Evolutionary conservation across 2,329 filamentous ascomycete species (phyloP), one percentile per base, ranked within the genome.

Genomic region (Diaporthe helianthi): DNA sequence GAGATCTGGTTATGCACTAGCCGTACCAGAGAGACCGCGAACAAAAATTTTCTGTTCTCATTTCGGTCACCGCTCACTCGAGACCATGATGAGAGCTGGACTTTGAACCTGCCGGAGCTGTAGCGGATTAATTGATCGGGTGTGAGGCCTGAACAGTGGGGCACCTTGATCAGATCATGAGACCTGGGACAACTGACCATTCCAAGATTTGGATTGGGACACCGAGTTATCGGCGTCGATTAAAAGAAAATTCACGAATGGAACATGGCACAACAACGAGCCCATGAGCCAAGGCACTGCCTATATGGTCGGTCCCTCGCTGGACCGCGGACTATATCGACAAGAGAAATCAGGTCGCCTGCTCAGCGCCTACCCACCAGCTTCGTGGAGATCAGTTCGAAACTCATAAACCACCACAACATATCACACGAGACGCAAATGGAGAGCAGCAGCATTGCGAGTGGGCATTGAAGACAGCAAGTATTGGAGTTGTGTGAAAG

Each of bases 1-100:
- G 36, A 24, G 29, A 58, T 29, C 31, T 65, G 36, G 47, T 24
- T 24, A 52, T 67, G 54, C 63, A 61, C 49, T 67, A 41, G 47
- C 44, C 67, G 67, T 36, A 22, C 44, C 53, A 47, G 49, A 19
- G 41, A 31, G 33, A 54, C 38, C 12, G 19, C 22, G 17, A 31
- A 41, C 47, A 61, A 51, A 49, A 46, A 26, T 67, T 51, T 33
- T 31, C 17, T 9, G 31, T 9, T 54, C 19, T 24, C 31, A 12
- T 12, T 46, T 55, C 26, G 31, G 41, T 66, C 64, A 55, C 64
- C 64, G 51, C 64, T 33, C 26, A 31, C n/a, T 33, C 49, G 49
- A 52, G n/a, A 55, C 19, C 47, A 41, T 13, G 26, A 26, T 36
- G 41, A 41, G 22, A 19, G 41, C n/a, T 54, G 51, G 26, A 19